Conservation (phyloP, 2,329 filamentous ascomycete genomes). For the Colletotrichum sublineola region DNA sequence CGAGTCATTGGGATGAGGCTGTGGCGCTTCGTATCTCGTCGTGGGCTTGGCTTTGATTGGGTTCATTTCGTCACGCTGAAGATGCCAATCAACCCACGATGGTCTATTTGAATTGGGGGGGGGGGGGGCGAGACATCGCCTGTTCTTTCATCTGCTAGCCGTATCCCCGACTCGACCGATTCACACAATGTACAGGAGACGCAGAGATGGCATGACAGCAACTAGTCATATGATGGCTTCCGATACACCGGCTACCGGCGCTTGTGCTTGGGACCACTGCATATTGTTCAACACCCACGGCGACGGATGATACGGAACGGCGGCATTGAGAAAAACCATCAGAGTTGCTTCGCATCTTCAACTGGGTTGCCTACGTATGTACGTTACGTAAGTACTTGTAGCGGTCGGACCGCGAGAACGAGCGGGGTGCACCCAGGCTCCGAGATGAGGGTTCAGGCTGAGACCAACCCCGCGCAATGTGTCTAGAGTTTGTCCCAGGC, state of each 20-base stretch:
- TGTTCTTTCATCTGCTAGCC: too few relatives aligned
- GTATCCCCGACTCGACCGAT: too few relatives aligned
- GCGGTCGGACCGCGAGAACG: neutral
- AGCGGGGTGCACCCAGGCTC: neutral
- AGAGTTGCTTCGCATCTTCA: neutral
- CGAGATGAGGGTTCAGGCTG: slow-evolving; percentile 31
- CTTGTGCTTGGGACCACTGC: too few relatives aligned
- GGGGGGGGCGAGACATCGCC: too few relatives aligned
- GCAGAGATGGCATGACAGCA: too few relatives aligned
- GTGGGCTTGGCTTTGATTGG: slow-evolving; percentile 17
- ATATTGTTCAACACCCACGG: neutral
- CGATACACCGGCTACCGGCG: too few relatives aligned
- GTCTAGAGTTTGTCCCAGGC: slow-evolving; percentile 21
- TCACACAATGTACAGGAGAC: too few relatives aligned
- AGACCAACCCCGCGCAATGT: neutral
- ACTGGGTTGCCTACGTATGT: too few relatives aligned
- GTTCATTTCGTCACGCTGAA: slow-evolving; percentile 11
- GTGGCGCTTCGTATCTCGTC: neutral
- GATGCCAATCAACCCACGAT: slow-evolving; percentile 10
- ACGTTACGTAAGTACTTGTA: neutral
- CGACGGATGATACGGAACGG: neutral
- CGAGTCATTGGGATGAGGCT: slow-evolving; percentile 29
- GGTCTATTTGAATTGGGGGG: neutral
- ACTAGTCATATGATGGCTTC: too few relatives aligned
- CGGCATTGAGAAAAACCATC: slow-evolving; percentile 20